A percentile compares a stretch with the other conserved stretches of the same genome.
phyloP scores from a whole-genome alignment of 2,329 filamentous ascomycete species.

The Cladophialophora chaetospira region DNA sequence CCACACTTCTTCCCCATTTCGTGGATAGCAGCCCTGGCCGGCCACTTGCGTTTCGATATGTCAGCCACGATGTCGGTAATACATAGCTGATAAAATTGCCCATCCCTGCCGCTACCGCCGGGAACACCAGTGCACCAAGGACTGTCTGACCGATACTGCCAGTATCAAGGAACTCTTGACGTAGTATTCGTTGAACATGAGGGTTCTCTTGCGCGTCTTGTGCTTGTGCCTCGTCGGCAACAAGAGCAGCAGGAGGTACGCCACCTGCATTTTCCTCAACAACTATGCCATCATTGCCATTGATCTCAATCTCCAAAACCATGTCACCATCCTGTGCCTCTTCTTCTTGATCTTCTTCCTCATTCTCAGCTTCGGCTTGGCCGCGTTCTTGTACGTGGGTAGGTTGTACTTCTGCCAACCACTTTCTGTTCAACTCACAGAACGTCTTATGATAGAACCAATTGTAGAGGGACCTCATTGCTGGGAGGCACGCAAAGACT shows the following conservation, averaged over 20 bases:
- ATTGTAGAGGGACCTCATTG: conserved; percentile 65
- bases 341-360: conserved; percentile 36
- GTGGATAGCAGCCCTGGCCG: conserved; percentile 73
- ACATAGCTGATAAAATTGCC: conserved; percentile 72
- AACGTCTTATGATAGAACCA: conserved; percentile 63
- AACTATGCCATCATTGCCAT: conserved; percentile 50
- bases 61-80: conserved; percentile 70
- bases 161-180: conserved; percentile 55
- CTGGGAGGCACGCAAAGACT: conserved; percentile 67
- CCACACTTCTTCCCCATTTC: conserved; percentile 83
- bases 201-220: conserved; percentile 16
- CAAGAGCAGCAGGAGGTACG: conserved; percentile 30
- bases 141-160: conserved; percentile 61
- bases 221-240: conserved; percentile 29
- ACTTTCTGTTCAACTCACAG: conserved; percentile 58
- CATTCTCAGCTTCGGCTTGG: conserved; percentile 35
- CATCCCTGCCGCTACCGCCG: conserved; percentile 74
- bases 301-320: conserved; percentile 54
- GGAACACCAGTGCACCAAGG: conserved; percentile 74
- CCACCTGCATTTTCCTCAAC: conserved; percentile 44
- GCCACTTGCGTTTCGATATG: conserved; percentile 43
- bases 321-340: conserved; percentile 42
- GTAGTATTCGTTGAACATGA: conserved; percentile 38
- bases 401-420: conserved; percentile 65
- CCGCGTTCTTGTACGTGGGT: conserved; percentile 43